Conservation (phyloP, 345 rosid species). For the Hirschfeldia incana region DNA sequence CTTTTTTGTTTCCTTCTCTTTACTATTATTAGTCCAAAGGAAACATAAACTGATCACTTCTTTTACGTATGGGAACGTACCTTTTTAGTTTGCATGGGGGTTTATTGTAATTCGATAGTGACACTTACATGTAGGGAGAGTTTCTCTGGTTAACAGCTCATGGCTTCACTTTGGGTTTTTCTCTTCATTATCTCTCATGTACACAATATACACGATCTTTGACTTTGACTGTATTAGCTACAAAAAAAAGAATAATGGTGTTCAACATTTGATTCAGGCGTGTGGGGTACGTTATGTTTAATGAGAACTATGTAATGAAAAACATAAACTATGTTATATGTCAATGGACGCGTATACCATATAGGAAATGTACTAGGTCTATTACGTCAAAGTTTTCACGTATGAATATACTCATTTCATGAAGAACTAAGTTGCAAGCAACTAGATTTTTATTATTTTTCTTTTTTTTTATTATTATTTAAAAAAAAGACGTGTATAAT, state of each 20-base stretch:
- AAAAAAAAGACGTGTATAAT: background rate
- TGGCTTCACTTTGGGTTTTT: slow-evolving; percentile 20
- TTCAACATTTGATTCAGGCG: slow-evolving; percentile 10
- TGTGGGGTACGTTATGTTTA: background rate
- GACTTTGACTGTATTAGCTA: slow-evolving; percentile 25
- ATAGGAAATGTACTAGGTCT: background rate
- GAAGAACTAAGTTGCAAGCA: background rate
- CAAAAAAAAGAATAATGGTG: background rate
- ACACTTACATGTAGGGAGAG: slow-evolving; percentile 3
- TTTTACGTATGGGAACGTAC: slow-evolving; percentile 7
- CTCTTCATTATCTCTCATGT: background rate
- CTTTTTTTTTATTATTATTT: too few species aligned
- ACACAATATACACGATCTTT: background rate
- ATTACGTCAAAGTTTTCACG: background rate
- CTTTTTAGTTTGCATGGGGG: slow-evolving; percentile 23
- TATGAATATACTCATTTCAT: background rate
- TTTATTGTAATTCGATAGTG: background rate
- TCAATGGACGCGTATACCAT: background rate
- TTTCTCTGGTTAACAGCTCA: background rate
- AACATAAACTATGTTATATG: background rate
- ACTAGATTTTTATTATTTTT: background rate
- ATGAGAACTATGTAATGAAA: background rate
- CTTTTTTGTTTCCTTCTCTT: background rate
- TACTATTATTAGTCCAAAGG: background rate
- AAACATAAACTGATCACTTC: background rate